Base-by-base conservation (phyloP, 495 filamentous ascomycete species). In the Neurospora discreta region DNA sequence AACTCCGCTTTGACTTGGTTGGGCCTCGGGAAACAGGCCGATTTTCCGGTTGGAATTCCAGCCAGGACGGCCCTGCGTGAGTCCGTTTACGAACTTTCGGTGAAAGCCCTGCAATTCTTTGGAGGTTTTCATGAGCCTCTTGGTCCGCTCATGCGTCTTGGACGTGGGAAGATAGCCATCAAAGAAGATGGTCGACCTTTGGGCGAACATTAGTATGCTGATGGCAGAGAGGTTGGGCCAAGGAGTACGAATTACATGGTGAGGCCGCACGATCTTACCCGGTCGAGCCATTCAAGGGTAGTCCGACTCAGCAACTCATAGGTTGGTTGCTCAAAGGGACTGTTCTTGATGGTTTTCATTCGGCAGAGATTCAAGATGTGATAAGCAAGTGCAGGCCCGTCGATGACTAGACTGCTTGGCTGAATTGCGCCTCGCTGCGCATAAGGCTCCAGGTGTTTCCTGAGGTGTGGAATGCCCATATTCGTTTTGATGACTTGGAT, bases 391-490 rank as follows among this genome's bases (percentile, higher is more conserved):
- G 87, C 89, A 0, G 93, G 92, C 0, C 93, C 93, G 74, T 96
- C 93, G 68, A 96, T 87, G 42, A 90, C 88, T 7, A 92, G 83
- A 1, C 75, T 77, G 52, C 77, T 73, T 15, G 80, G 76, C 4
- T 72, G 72, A 20, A 93, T 80, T n/a, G 80, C 68, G 10, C 82
- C 81, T 7, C 78, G 76, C 39, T 84, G 77, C 1, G 89, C 86
- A 78, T 88, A 90, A 3, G 86, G 89, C 38, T 84, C 80, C 20
- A 95, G 75, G 65, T 87, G 84, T 0, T 82, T 80, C 71, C 83
- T 87, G 15, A 96, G 79, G 65, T 86, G 84, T 33, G 86, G 89
- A 70, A 96, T 91, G 0, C 93, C 93, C 93, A 96, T 94, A 15
- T 69, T 69, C 38, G 52, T 4, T 33, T 33, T 65, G 52, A 18